Conservation (phyloP, 2,329 filamentous ascomycete species). For the Pseudophaeomoniella oleicola region DNA sequence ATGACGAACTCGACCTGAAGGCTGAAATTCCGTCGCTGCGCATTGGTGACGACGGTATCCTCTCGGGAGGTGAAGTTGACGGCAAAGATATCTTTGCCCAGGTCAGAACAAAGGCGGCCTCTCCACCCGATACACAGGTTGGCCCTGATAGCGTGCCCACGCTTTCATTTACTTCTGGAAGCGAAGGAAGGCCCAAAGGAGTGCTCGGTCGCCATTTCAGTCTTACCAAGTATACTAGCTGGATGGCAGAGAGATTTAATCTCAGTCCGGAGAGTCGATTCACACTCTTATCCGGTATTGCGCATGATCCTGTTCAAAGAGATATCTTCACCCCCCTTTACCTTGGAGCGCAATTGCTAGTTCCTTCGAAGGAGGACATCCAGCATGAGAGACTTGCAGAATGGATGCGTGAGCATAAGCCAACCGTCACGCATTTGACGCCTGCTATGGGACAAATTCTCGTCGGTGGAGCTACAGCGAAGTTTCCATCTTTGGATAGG, state of each 20-base stretch:
- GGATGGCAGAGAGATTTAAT: constrained; percentile 79
- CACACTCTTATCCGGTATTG: constrained; percentile 73
- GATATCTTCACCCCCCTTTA: constrained; percentile 88
- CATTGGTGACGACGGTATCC: constrained; percentile 53
- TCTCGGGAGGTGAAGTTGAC: constrained; percentile 53
- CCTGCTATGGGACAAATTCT: constrained; percentile 95
- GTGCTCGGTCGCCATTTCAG: constrained; percentile 79
- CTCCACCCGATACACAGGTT: constrained; percentile 57
- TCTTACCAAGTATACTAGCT: constrained; percentile 73
- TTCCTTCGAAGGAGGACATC: constrained; percentile 72
- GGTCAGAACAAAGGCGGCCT: constrained; percentile 35
- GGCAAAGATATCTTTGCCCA: constrained; percentile 53
- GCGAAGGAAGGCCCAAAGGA: constrained; percentile 69
- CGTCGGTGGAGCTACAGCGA: constrained; percentile 63
- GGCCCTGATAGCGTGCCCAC: constrained; percentile 76
- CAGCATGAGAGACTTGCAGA: constrained; percentile 72
- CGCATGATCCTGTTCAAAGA: constrained; percentile 42
- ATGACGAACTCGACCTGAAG: constrained; percentile 56
- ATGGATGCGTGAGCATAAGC: constrained; percentile 65
- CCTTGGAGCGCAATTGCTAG: constrained; percentile 62
- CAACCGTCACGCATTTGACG: constrained; percentile 77
- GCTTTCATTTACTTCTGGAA: constrained; percentile 57
- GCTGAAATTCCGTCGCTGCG: constrained; percentile 60
- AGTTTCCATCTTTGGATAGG: constrained; percentile 62
- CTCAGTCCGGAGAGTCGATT: constrained; percentile 60